Evolutionary conservation across 2,329 filamentous ascomycete species (phyloP).

Genomic region (Arachnomyces sp.): DNA sequence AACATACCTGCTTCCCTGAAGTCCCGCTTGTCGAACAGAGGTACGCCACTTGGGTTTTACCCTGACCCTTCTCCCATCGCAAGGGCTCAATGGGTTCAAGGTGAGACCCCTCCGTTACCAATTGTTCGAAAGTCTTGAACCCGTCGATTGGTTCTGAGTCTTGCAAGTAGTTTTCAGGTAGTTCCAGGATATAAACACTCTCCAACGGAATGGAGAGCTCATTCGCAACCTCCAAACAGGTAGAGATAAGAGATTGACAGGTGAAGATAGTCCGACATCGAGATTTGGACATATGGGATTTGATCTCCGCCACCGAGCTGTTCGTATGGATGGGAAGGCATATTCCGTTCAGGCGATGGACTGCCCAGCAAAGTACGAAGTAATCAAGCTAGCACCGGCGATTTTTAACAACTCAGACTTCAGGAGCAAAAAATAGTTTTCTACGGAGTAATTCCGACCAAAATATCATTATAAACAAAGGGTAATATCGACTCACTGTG

Average conservation of each 20-base stretch:
- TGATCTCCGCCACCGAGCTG: slow-evolving; percentile 57
- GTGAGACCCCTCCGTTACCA: slow-evolving; percentile 51
- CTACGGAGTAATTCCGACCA: background rate
- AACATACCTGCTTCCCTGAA: slow-evolving; percentile 60
- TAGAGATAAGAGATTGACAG: slow-evolving; percentile 53
- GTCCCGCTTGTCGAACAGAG: slow-evolving; percentile 68
- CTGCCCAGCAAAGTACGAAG: slow-evolving; percentile 57
- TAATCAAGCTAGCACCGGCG: slow-evolving; percentile 52
- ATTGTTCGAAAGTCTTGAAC: slow-evolving; percentile 55
- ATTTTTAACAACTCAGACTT: background rate
- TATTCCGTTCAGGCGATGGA: slow-evolving; percentile 63
- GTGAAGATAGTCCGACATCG: slow-evolving; percentile 60
- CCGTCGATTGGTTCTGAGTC: slow-evolving; percentile 37
- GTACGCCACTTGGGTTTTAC: slow-evolving; percentile 58
- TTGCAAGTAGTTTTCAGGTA: slow-evolving; percentile 46
- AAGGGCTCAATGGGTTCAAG: slow-evolving; percentile 49
- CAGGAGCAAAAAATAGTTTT: slow-evolving; percentile 7
- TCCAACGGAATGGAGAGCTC: slow-evolving; percentile 52
- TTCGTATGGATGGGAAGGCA: slow-evolving; percentile 61
- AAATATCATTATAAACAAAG: slow-evolving; percentile 1
- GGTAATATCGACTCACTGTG: slow-evolving; percentile 46
- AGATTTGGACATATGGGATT: slow-evolving; percentile 59
- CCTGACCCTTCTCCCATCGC: slow-evolving; percentile 58
- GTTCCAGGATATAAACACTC: slow-evolving; percentile 57
- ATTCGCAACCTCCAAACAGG: slow-evolving; percentile 53